Base-by-base conservation (phyloP, 495 filamentous ascomycete genomes). In the Bombardia bombarda region DNA sequence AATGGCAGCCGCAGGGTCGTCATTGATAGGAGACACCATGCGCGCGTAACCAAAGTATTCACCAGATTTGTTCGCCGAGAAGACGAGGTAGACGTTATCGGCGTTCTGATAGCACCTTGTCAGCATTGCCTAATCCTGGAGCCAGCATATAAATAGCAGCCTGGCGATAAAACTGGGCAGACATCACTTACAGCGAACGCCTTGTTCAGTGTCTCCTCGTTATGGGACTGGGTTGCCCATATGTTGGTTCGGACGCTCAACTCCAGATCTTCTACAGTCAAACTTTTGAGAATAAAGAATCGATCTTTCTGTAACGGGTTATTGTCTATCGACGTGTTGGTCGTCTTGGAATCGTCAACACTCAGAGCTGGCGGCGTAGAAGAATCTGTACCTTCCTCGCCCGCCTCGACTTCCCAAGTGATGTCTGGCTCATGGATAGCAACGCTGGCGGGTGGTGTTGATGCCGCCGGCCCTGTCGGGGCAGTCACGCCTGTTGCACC, bases 51-150 rank as follows among this genome's bases (percentile, higher is more conserved):
- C 92, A 61, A 92, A 96, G 53, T 96, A 98, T 62, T 96, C 92
- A 16, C 92, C 92, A 0, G 92, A 97, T 55, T 96, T 97, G 65
- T 97, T 98, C 10, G 90, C 92, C 12, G 90, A 96, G 62, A 98
- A 98, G 19, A 98, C 81, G 23, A 98, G 73, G 54, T 90, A 96
- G n/a, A 97, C 89, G 56, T 87, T 84, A 37, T 93, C 86, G 17
- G 83, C 78, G 13, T 66, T 71, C 89, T 94, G 47, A 7, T 40
- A 26, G 17, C 17, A n/a, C 9, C n/a, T 1, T 33, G 30, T 42
- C 21, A 42, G 40, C 18, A 14, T 36, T 3, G 1, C 18, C 3
- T 3, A 12, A 7, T 22, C 18, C 3, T 34, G 12, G 17, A 16
- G 32, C 23, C 7, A 40, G 4, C 38, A 32, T 20, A 40, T 12